These are phyloP conservation scores for Trichosporon asahii DNA, from an alignment of 1,284 basidiomycete genomes.

Conservation along the genomic window DNA sequence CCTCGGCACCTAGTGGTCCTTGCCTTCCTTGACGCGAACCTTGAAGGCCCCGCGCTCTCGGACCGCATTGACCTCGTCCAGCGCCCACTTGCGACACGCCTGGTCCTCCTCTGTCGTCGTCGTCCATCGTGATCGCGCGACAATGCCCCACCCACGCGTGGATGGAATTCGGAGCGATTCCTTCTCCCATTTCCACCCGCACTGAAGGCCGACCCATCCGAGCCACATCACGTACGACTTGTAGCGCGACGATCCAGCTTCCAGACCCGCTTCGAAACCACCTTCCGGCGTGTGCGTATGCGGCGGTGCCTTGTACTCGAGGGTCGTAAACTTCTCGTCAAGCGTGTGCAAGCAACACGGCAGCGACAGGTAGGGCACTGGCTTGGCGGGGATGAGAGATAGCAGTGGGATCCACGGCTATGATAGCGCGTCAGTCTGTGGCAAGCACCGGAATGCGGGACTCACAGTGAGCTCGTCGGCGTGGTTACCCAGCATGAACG, in stretches of 20 bases:
- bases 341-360: slow-evolving; percentile 71
- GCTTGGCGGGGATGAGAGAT: slow-evolving; percentile 58
- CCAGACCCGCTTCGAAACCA: slow-evolving; percentile 49
- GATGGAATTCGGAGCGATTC: slow-evolving; percentile 85
- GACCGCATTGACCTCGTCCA: slow-evolving; percentile 43
- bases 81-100: slow-evolving; percentile 41
- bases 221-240: slow-evolving; percentile 79
- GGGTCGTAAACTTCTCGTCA: slow-evolving; percentile 43
- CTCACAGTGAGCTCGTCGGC: slow-evolving; percentile 82
- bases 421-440: background rate
- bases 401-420: slow-evolving; percentile 75
- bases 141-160: slow-evolving; percentile 18
- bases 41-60: slow-evolving; percentile 41
- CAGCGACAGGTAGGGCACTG: slow-evolving; percentile 78
- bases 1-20: slow-evolving; percentile 30
- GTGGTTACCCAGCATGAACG: slow-evolving; percentile 90
- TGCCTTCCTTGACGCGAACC: slow-evolving; percentile 47
- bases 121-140: slow-evolving; percentile 38
- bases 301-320: slow-evolving; percentile 50
- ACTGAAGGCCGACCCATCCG: slow-evolving; percentile 63
- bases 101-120: slow-evolving; percentile 27
- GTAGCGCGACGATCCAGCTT: slow-evolving; percentile 65
- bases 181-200: slow-evolving; percentile 82
- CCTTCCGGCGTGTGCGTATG: slow-evolving; percentile 37
- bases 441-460: slow-evolving; percentile 12